Base-by-base conservation (phyloP, 2,329 filamentous ascomycete genomes). In the Emergomyces pasteurianus region DNA sequence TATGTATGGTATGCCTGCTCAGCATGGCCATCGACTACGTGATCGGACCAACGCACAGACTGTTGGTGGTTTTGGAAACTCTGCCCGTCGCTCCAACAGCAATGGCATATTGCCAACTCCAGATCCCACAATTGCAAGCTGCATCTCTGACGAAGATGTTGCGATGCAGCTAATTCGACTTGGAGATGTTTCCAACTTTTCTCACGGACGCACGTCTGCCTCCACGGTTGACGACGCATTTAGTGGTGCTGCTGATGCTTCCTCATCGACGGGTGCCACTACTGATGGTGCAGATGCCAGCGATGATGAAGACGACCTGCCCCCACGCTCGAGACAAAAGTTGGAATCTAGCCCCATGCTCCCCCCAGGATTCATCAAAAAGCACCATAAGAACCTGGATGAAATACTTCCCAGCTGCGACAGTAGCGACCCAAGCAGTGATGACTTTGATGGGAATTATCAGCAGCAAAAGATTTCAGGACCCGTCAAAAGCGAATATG, bases 61-160 rank as follows among this genome's bases (percentile, higher is more conserved):
- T 43, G 69, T 70, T 26, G 69, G 72, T 58, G 70, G 72, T 47
- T 77, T 75, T 55, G 71, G 71, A 64, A 75, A 73, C 63, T 71
- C 72, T 58, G 75, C 74, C 47, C 72, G 69, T 61, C 72, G 71
- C 46, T 67, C 66, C 49, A 69, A 72, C 58, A 76, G 72, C 57
- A 72, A 79, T 64, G 85, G 86, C 60, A 83, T 95, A 67, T 79
- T 96, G 65, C 92, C 92, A 23, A 99, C 94, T 1, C 94, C 94
- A 31, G 94, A 97, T 69, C 92, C 92, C n/a, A 99, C 94, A 14
- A 89, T 97, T 67, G 90, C 90, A 60, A 97, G 92, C 76, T 95
- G 90, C 74, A 92, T 99, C 74, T 97, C 92, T 16, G 94, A 99
- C 72, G 94, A 99, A 75, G 94, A 99, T 75, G 94, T 97, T 64